phyloP scores from a whole-genome alignment of 768 basidiomycete genomes.

The Tylopilus vinaceipallidus region DNA sequence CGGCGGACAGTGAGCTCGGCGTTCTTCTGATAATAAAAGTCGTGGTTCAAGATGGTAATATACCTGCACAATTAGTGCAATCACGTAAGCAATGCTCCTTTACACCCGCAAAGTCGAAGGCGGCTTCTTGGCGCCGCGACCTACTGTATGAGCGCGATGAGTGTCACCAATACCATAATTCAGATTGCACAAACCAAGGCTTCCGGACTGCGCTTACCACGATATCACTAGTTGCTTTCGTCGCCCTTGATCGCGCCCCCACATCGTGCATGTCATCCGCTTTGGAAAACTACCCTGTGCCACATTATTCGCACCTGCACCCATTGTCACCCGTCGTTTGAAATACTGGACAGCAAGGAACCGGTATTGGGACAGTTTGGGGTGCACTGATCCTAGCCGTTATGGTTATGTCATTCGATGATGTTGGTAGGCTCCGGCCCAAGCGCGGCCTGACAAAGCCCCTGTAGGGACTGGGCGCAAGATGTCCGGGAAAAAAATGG shows the following conservation, averaged over 20 bases:
- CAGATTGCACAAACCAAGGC: no score
- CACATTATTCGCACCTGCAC: constrained; percentile 30
- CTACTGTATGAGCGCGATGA: constrained; percentile 9
- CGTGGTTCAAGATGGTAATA: neutral
- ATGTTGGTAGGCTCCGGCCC: no score
- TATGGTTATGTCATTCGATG: no score
- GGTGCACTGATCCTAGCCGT: no score
- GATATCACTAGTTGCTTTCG: constrained; percentile 48
- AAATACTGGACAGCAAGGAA: constrained; percentile 40
- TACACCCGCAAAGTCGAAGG: constrained; percentile 35
- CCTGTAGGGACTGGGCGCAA: no score
- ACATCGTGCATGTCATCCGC: constrained; percentile 49
- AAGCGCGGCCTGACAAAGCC: no score
- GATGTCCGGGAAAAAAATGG: no score
- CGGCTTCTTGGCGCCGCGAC: constrained; percentile 41
- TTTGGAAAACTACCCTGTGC: constrained; percentile 49
- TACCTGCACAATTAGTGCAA: neutral
- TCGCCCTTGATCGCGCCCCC: constrained; percentile 23
- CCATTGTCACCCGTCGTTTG: constrained; percentile 37
- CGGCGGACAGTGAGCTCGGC: neutral
- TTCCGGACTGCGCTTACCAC: constrained; percentile 46
- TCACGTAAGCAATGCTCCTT: neutral
- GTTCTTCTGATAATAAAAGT: neutral
- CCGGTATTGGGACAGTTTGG: no score
- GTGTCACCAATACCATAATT: neutral